These are phyloP conservation scores for Galerina sulciceps DNA, from an alignment of 768 basidiomycete species.

Conservation along the genomic window DNA sequence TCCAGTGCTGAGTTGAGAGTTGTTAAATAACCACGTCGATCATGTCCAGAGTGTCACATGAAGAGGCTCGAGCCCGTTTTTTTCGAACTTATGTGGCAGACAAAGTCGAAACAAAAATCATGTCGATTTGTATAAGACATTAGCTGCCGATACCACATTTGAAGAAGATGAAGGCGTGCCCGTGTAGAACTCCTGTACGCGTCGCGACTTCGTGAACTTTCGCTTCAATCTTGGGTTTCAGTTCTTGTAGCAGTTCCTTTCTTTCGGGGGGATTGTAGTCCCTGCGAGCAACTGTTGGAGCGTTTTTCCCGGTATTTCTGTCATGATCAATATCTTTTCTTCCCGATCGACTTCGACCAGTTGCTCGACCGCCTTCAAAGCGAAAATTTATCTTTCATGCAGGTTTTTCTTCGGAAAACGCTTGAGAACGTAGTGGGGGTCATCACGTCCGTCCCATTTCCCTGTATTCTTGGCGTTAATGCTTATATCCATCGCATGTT, in stretches of 20 bases:
- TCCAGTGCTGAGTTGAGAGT: no score
- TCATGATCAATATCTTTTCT: not conserved
- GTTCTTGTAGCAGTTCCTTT: not conserved
- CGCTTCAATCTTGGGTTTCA: not conserved
- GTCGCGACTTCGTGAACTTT: not conserved
- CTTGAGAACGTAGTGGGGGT: not conserved
- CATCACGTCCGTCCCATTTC: not conserved
- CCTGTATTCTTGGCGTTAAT: not conserved
- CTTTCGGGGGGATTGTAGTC: not conserved
- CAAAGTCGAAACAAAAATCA: no score
- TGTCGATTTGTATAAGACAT: no score
- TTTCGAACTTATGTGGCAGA: no score
- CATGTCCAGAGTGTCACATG: no score
- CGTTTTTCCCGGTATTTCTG: not conserved
- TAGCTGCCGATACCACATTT: not conserved
- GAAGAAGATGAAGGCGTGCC: not conserved
- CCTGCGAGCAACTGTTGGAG: not conserved
- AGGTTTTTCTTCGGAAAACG: not conserved
- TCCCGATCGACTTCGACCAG: not conserved
- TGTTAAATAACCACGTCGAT: no score
- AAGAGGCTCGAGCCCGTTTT: no score
- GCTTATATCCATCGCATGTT: no score
- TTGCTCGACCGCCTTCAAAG: not conserved
- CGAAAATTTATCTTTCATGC: not conserved
- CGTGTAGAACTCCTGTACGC: not conserved